Evolutionary conservation across 1,284 basidiomycete species (phyloP).

Genomic region (Fomitiporia mediterranea): DNA sequence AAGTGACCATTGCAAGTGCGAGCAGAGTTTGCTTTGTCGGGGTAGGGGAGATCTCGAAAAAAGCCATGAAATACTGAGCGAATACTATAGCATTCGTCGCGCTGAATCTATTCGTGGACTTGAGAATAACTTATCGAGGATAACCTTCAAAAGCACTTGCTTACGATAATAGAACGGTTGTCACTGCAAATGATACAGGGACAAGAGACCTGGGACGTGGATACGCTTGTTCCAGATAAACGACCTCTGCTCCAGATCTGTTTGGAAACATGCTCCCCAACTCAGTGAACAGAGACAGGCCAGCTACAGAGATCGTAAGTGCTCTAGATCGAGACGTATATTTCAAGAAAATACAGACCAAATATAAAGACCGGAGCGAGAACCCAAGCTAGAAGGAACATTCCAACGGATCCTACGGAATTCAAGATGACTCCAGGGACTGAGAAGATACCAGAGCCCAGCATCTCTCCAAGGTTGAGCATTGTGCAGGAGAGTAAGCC

Average conservation of each 20-base stretch:
- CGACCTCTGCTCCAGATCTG: conserved; percentile 45
- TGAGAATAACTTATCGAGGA: background rate
- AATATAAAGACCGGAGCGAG: conserved; percentile 36
- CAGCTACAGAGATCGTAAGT: conserved; percentile 20
- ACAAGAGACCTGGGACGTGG: conserved; percentile 32
- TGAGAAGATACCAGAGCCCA: conserved; percentile 41
- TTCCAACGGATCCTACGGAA: conserved; percentile 39
- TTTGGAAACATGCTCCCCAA: conserved; percentile 37
- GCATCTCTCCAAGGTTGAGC: conserved; percentile 35
- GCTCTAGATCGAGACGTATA: background rate
- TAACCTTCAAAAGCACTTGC: conserved; percentile 1
- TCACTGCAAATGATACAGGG: conserved; percentile 41
- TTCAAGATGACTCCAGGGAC: conserved; percentile 38
- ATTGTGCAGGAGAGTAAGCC: conserved; percentile 37
- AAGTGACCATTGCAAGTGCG: conserved; percentile 26
- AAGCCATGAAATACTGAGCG: conserved; percentile 28
- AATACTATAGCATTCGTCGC: conserved; percentile 29
- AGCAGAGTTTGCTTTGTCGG: conserved; percentile 24
- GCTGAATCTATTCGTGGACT: conserved; percentile 22
- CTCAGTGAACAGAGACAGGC: conserved; percentile 28
- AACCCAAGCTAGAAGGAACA: conserved; percentile 41
- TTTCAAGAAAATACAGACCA: conserved; percentile 24
- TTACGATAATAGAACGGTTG: conserved; percentile 37
- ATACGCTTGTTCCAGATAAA: conserved; percentile 45
- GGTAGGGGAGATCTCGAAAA: conserved; percentile 26